Conservation (phyloP, 2,329 filamentous ascomycete genomes). For the Dactylonectria estremocensis region DNA sequence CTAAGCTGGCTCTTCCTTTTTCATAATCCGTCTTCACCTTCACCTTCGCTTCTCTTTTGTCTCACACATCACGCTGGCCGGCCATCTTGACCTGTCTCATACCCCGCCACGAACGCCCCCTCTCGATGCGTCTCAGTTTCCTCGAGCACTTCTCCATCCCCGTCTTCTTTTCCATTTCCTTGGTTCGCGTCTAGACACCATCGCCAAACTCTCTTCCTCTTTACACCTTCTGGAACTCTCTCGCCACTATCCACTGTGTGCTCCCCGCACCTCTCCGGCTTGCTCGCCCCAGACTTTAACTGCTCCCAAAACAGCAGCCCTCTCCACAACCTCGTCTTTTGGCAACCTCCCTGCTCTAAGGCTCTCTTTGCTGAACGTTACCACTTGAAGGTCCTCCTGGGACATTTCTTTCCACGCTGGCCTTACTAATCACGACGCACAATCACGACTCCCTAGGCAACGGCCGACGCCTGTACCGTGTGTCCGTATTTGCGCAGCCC, state of each 20-base stretch:
- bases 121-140: background rate
- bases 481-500: slow-evolving; percentile 20
- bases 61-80: background rate
- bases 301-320: background rate
- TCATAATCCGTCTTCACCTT: too few species aligned
- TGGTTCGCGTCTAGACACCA: background rate
- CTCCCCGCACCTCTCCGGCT: slow-evolving; percentile 5
- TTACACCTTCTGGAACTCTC: background rate
- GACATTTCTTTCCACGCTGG: too few species aligned
- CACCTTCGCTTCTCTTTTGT: background rate
- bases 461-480: slow-evolving; percentile 11
- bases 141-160: background rate
- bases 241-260: background rate
- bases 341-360: background rate
- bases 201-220: slow-evolving; percentile 4
- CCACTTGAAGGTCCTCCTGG: too few species aligned
- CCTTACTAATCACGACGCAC: background rate
- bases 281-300: background rate
- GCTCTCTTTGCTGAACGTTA: background rate
- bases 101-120: background rate
- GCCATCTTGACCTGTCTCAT: background rate
- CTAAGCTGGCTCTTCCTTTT: background rate
- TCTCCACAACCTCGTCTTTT: background rate
- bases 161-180: background rate
- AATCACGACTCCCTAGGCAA: background rate